phyloP scores from a whole-genome alignment of 2,329 filamentous ascomycete genomes.

The Huntiella savannae region DNA sequence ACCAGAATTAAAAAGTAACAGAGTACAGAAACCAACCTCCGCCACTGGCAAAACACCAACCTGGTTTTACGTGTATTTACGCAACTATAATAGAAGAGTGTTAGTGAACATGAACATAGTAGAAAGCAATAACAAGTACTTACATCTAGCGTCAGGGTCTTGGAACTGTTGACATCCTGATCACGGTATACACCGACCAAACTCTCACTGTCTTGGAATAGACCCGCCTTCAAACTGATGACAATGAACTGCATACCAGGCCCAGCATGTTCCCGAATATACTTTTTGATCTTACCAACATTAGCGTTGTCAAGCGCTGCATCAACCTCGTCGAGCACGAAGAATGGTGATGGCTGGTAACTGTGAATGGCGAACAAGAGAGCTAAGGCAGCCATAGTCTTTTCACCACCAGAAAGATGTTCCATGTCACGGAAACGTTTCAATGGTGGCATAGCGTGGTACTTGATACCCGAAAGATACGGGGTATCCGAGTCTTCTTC shows the following conservation, averaged over 20 bases:
- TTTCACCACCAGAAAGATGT: conserved; percentile 88
- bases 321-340: conserved; percentile 94
- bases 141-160: conserved; percentile 85
- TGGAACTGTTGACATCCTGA: conserved; percentile 80
- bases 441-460: conserved; percentile 94
- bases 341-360: conserved; percentile 90
- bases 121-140: conserved; percentile 24
- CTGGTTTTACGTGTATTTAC: conserved; percentile 8
- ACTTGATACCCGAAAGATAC: conserved; percentile 89
- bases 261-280: conserved; percentile 81
- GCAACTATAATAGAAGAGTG: conserved; percentile 3
- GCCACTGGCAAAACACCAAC: too few relatives aligned
- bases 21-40: too few relatives aligned
- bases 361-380: conserved; percentile 91
- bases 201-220: conserved; percentile 94
- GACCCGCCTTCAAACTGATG: conserved; percentile 82
- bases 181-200: conserved; percentile 91
- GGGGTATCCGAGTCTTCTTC: conserved; percentile 90
- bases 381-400: conserved; percentile 96
- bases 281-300: conserved; percentile 87
- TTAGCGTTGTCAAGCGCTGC: conserved; percentile 97
- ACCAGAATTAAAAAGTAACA: background rate
- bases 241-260: conserved; percentile 99
- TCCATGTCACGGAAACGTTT: conserved; percentile 99
- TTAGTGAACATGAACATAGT: conserved; percentile 1